Conservation (phyloP, 2,329 filamentous ascomycete species). For the Penicillium vulpinum region DNA sequence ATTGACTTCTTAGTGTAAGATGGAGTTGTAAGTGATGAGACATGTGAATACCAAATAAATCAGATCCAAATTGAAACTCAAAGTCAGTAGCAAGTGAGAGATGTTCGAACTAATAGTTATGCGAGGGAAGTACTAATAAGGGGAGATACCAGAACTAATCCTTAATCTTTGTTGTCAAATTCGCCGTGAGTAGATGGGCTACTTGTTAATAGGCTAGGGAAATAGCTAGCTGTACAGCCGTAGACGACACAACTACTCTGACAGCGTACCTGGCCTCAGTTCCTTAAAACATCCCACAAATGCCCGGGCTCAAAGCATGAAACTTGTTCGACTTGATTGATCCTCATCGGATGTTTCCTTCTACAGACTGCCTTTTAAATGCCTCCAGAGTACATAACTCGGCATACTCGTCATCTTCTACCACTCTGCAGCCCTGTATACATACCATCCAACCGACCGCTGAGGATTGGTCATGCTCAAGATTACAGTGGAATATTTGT, state of each 20-base stretch:
- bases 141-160: not conserved
- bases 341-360: slow-evolving; percentile 30
- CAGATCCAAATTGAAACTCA: not conserved
- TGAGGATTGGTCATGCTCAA: too few relatives aligned
- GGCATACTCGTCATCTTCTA: slow-evolving; percentile 24
- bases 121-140: not conserved
- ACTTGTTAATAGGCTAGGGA: not conserved
- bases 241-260: not conserved
- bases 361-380: slow-evolving; percentile 10
- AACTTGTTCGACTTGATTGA: not conserved
- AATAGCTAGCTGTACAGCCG: not conserved
- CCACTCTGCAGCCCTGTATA: slow-evolving; percentile 13
- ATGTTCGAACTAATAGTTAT: not conserved
- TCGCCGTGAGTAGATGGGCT: not conserved
- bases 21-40: not conserved
- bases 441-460: slow-evolving; percentile 3
- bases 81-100: not conserved
- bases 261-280: not conserved
- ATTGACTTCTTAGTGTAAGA: not conserved
- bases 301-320: not conserved
- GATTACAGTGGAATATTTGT: not conserved
- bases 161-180: not conserved
- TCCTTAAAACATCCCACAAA: too few relatives aligned
- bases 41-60: not conserved
- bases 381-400: slow-evolving; percentile 19